A percentile compares a stretch with the other conserved stretches of the same genome.
Evolutionary conservation across 176 grass and related monocot genomes (phyloP).

Genomic region (Canna indica): DNA sequence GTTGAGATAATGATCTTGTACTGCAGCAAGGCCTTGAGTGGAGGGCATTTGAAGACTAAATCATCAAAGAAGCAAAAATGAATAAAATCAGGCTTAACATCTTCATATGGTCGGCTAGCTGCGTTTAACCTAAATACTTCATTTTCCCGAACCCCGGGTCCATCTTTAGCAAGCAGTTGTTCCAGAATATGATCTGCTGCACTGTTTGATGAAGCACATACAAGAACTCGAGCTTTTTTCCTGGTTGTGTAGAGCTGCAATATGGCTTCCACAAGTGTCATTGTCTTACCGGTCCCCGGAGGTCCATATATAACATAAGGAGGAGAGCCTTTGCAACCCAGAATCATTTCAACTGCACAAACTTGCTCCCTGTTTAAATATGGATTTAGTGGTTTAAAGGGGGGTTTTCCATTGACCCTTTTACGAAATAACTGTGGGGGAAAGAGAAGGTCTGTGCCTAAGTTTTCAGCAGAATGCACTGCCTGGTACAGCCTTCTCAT

Average conservation of each 20-base stretch:
- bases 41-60: constrained; percentile 65
- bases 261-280: constrained; percentile 71
- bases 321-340: constrained; percentile 57
- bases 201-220: constrained; percentile 88
- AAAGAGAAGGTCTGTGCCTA: constrained; percentile 46
- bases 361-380: constrained; percentile 66
- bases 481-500: constrained; percentile 80
- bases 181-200: constrained; percentile 82
- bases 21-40: constrained; percentile 48
- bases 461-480: constrained; percentile 38
- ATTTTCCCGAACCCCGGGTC: constrained; percentile 35
- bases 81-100: constrained; percentile 58
- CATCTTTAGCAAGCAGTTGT: constrained; percentile 42
- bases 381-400: constrained; percentile 49
- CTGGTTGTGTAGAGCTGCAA: constrained; percentile 60
- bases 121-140: constrained; percentile 87
- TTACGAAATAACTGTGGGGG: constrained; percentile 31
- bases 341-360: constrained; percentile 64
- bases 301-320: constrained; percentile 80
- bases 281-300: constrained; percentile 86
- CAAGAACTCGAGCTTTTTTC: constrained; percentile 48
- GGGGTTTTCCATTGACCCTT: constrained; percentile 25
- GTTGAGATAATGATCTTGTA: constrained; percentile 87
- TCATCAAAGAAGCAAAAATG: constrained; percentile 86
- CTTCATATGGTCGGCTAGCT: constrained; percentile 59